Evolutionary conservation across 1,139 yeast genomes (phyloP).

Genomic region (Saccharomycopsis hybrid): DNA sequence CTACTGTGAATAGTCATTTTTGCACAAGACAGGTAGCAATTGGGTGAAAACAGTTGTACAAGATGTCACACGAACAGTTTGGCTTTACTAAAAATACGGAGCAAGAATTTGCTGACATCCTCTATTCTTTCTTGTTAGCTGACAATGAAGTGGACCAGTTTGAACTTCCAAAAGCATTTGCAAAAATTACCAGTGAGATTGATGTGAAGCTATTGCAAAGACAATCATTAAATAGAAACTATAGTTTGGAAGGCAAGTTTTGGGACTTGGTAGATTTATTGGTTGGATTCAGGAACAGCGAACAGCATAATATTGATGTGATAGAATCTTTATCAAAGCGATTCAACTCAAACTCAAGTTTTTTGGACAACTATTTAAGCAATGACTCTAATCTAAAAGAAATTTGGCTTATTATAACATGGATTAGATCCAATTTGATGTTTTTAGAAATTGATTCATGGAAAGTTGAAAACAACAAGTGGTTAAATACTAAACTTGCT

Average conservation of each 20-base stretch:
- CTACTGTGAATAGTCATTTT: no score
- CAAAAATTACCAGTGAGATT: slow-evolving; percentile 3
- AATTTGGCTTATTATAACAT: slow-evolving; percentile 46
- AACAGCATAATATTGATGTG: slow-evolving; percentile 26
- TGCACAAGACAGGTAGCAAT: no score
- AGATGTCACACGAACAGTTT: no score
- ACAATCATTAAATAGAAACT: slow-evolving; percentile 11
- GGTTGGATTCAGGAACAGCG: slow-evolving; percentile 37
- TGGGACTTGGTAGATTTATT: slow-evolving; percentile 69
- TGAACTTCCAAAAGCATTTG: slow-evolving; percentile 9
- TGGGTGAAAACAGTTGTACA: no score
- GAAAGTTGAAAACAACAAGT: slow-evolving; percentile 32
- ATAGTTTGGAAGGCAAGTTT: slow-evolving; percentile 55
- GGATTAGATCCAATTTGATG: slow-evolving; percentile 51
- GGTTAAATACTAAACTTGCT: slow-evolving; percentile 38
- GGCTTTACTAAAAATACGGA: slow-evolving; percentile 11
- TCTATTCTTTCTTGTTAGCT: slow-evolving; percentile 5
- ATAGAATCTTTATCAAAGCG: slow-evolving; percentile 19
- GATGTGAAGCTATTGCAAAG: slow-evolving; percentile 8
- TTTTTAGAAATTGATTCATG: slow-evolving; percentile 28
- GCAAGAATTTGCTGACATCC: slow-evolving; percentile 8
- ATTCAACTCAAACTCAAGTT: slow-evolving; percentile 46
- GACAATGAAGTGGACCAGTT: background rate
- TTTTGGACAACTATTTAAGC: slow-evolving; percentile 46
- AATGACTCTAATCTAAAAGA: slow-evolving; percentile 41